A percentile compares a stretch with the other conserved stretches of the same genome.
Evolutionary conservation across 140 eudicot species (phyloP).

Genomic region (Bidens hawaiensis): DNA sequence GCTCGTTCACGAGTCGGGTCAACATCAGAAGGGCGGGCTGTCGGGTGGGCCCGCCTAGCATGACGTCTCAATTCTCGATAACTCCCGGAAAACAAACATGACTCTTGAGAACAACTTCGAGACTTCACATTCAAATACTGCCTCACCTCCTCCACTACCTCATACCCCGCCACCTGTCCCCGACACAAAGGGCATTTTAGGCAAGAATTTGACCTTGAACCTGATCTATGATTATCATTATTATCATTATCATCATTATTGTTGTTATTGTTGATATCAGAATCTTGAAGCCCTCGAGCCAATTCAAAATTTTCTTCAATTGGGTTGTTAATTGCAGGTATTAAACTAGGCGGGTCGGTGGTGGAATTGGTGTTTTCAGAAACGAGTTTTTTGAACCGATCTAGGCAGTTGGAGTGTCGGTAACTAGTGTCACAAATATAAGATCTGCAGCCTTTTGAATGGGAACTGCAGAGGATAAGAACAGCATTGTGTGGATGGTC

Average conservation of each 20-base stretch:
- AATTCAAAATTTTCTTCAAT: conserved; percentile 27
- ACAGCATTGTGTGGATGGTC: conserved; percentile 99
- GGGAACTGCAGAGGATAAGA: conserved; percentile 77
- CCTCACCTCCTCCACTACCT: conserved; percentile 74
- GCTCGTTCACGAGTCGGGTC: conserved; percentile 83
- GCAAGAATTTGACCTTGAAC: conserved; percentile 24
- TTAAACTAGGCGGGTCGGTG: conserved; percentile 16
- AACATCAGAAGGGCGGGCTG: conserved; percentile 70
- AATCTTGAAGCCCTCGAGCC: conserved; percentile 25
- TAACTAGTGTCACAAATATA: conserved; percentile 93
- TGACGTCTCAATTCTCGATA: conserved; percentile 73
- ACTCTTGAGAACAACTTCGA: conserved; percentile 81
- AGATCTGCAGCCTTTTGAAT: conserved; percentile 78
- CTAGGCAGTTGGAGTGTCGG: conserved; percentile 91
- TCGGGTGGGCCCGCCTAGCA: conserved; percentile 88
- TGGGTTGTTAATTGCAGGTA: conserved; percentile 17
- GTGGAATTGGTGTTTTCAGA: conserved; percentile 26
- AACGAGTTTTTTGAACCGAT: conserved; percentile 62
- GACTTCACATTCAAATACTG: conserved; percentile 54
- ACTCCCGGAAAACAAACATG: conserved; percentile 70
- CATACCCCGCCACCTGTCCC: conserved; percentile 66
- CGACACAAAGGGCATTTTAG: conserved; percentile 88
- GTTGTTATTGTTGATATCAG: neutral
- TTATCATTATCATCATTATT: neutral
- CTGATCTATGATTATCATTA: too few relatives aligned